Conservation (phyloP, 1,284 basidiomycete genomes). For the Neonothopanus nambi region DNA sequence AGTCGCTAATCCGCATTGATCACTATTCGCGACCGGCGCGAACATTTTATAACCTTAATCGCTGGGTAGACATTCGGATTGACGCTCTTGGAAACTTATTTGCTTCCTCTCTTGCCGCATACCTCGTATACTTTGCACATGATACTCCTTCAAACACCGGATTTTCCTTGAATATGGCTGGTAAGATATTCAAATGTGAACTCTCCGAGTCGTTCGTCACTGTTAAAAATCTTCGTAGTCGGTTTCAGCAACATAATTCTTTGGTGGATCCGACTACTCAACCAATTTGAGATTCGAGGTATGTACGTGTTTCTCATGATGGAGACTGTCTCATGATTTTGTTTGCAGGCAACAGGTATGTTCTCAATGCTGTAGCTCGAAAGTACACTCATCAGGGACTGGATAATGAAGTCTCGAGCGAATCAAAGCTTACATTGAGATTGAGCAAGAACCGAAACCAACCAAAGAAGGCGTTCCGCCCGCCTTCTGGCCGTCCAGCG, state of each 20-base stretch:
- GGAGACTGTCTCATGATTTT: too few relatives aligned
- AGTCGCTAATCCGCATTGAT: slow-evolving; percentile 48
- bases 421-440: slow-evolving; percentile 69
- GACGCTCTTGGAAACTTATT: slow-evolving; percentile 55
- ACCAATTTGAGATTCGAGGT: slow-evolving; percentile 64
- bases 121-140: slow-evolving; percentile 47
- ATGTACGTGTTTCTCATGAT: too few relatives aligned
- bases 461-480: slow-evolving; percentile 58
- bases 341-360: slow-evolving; percentile 50
- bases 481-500: slow-evolving; percentile 79
- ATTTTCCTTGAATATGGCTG: slow-evolving; percentile 54
- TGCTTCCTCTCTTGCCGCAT: slow-evolving; percentile 51
- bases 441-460: slow-evolving; percentile 69
- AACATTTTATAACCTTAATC: slow-evolving; percentile 56
- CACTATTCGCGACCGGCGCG: slow-evolving; percentile 46
- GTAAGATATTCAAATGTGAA: slow-evolving; percentile 20
- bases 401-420: slow-evolving; percentile 60
- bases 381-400: neutral
- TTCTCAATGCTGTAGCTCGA: too few relatives aligned
- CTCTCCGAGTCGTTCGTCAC: too few relatives aligned
- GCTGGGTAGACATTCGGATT: slow-evolving; percentile 59
- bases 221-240: too few relatives aligned
- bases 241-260: slow-evolving; percentile 58
- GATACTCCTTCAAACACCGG: slow-evolving; percentile 53
- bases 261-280: slow-evolving; percentile 54